Evolutionary conservation across 108 stramenopile genomes (phyloP).

Genomic region (Chaetoceros muelleri): DNA sequence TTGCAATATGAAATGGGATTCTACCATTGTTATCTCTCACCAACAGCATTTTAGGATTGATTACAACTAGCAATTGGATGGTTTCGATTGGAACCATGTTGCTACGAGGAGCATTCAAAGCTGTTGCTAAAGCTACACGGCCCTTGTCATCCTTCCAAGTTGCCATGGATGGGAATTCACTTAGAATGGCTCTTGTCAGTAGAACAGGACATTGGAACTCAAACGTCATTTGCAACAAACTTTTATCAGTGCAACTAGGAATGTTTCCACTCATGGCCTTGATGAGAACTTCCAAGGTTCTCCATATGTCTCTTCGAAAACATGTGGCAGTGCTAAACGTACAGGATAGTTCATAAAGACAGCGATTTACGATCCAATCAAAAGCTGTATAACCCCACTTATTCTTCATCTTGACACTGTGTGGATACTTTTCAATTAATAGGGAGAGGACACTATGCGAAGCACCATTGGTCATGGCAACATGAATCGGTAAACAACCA

Average conservation of each 20-base stretch:
- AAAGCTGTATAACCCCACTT: not conserved
- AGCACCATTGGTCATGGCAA: not conserved
- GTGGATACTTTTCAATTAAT: not conserved
- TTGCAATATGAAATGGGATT: not conserved
- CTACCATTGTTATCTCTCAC: not conserved
- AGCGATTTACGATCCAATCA: not conserved
- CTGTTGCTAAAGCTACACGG: not conserved
- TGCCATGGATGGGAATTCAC: not conserved
- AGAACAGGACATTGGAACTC: not conserved
- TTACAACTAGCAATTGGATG: not conserved
- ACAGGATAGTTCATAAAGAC: not conserved
- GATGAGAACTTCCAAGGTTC: not conserved
- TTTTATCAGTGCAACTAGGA: not conserved
- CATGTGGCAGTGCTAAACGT: not conserved
- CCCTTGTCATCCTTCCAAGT: not conserved
- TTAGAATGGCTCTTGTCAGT: not conserved
- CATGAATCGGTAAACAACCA: not conserved
- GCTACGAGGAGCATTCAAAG: not conserved
- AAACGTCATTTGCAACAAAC: not conserved
- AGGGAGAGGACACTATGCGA: not conserved
- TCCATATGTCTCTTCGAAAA: not conserved
- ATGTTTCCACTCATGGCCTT: not conserved
- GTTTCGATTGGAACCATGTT: not conserved
- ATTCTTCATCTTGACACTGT: not conserved
- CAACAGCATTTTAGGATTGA: not conserved